phyloP scores from a whole-genome alignment of 2,329 filamentous ascomycete species.

The Cercospora canescens region DNA sequence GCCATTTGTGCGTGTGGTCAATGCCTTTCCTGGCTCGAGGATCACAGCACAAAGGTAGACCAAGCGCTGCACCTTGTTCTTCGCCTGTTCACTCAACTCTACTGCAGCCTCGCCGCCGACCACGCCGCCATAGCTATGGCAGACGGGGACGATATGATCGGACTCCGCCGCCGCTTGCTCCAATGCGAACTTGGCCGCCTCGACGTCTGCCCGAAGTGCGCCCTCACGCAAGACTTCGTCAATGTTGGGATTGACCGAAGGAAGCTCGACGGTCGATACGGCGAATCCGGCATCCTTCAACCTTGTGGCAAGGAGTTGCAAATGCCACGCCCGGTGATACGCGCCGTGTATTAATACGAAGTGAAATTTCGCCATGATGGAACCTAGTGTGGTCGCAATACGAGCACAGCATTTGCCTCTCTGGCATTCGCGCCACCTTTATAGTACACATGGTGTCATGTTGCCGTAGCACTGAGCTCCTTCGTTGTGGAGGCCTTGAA shows the following conservation, averaged over 20 bases:
- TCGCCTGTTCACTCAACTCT: slow-evolving; percentile 11
- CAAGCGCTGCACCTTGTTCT: slow-evolving; percentile 16
- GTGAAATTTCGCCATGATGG: slow-evolving; percentile 21
- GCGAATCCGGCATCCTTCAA: slow-evolving; percentile 19
- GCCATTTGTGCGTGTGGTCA: not conserved
- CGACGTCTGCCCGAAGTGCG: slow-evolving; percentile 16
- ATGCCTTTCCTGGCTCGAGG: slow-evolving; percentile 9
- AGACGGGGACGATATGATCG: slow-evolving; percentile 20
- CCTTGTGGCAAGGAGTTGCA: slow-evolving; percentile 12
- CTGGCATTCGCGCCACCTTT: not conserved
- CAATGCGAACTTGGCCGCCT: slow-evolving; percentile 18
- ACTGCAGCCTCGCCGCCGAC: slow-evolving; percentile 24
- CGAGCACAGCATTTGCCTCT: not conserved
- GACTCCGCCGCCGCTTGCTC: slow-evolving; percentile 19
- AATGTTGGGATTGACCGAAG: slow-evolving; percentile 14
- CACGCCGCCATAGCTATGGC: slow-evolving; percentile 25
- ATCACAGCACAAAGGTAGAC: slow-evolving; percentile 24
- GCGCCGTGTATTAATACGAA: slow-evolving; percentile 26
- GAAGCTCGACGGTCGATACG: slow-evolving; percentile 18
- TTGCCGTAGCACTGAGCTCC: not conserved
- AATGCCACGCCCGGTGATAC: slow-evolving; percentile 21
- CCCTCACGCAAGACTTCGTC: not conserved
- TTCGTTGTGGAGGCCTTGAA: not conserved
- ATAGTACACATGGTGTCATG: not conserved
- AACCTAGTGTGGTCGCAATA: not conserved